These are phyloP conservation scores for Penicillium silybi DNA, from an alignment of 495 filamentous ascomycete species.

Conservation along the genomic window DNA sequence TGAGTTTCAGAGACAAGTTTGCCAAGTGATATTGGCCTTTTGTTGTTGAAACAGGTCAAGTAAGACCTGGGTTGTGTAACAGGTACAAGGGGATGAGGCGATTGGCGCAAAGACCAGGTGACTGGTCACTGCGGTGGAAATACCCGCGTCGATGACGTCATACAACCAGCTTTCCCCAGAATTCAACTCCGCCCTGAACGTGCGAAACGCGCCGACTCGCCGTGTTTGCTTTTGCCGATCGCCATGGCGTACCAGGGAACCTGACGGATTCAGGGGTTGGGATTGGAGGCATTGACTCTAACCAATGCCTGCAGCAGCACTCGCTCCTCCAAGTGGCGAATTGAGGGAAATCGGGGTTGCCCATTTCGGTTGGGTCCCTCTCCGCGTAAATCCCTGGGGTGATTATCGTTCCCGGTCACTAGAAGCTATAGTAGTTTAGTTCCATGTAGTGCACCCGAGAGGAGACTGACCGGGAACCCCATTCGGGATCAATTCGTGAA, in stretches of 20 bases:
- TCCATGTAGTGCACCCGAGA: no score
- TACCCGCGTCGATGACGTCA: conserved; percentile 1
- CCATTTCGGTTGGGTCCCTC: not conserved
- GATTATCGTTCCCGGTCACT: no score
- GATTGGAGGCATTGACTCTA: not conserved
- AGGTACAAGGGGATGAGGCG: no score
- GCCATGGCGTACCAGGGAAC: not conserved
- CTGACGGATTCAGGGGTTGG: not conserved
- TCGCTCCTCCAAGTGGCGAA: not conserved
- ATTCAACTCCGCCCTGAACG: not conserved
- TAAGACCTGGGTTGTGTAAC: no score
- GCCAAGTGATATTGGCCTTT: no score
- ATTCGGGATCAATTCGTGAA: not conserved
- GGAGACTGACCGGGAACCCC: not conserved
- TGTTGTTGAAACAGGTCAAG: no score
- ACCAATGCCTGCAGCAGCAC: not conserved
- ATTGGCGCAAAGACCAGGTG: not conserved
- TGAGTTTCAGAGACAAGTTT: no score
- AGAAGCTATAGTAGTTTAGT: no score
- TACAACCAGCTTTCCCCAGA: conserved; percentile 18
- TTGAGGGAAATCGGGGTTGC: not conserved
- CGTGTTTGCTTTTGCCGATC: not conserved
- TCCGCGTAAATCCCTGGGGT: not conserved
- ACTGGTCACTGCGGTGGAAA: not conserved
- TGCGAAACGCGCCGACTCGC: not conserved